Evolutionary conservation across 768 basidiomycete genomes (phyloP), one percentile per base, ranked within the genome.

Genomic region (Suillus americanus): DNA sequence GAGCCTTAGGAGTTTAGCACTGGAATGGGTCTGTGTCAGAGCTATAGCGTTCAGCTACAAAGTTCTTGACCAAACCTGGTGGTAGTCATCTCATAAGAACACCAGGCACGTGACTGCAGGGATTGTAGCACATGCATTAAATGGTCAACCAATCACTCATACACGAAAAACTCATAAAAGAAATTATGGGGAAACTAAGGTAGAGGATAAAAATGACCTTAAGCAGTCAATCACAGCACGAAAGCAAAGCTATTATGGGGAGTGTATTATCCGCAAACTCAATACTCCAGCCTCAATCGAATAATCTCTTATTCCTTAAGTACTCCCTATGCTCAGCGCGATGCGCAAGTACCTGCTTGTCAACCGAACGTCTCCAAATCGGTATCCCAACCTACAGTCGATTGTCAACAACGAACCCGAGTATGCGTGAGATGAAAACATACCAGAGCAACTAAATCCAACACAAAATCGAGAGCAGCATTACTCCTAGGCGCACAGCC

Each of bases 401-500:
- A 46, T 12, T 1, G 12, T 33, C 8, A 64, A 61, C 48, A 64
- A 61, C 46, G 35, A 16, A 14, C 51, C 61, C 51, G 45, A 37
- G 57, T 45, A 64, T 37, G 48, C 28, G 41, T 41, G 20, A 5
- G 35, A 61, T 18, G 55, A 5, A 7, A 28, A 78, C 85, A 46
- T 62, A 86, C 85, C 72, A 73, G 79, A 23, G 82, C 83, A 60
- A 79, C 71, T 37, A 82, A 67, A 63, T 85, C 83, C 43, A 75
- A 48, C 2, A 67, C 45, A 1, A 37, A 65, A 63, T 95, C 94
- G 51, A 86, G 51, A n/a, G 92, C 67, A 63, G 79, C 72, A 71
- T 85, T 88, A 66, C 86, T 86, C 13, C 82, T 77, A 2, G 89
- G 89, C 0, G 87, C 79, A 35, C 84, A 77, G 0, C 90, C 92